phyloP scores from a whole-genome alignment of 2,329 filamentous ascomycete genomes.

The Monosporascus sp. region DNA sequence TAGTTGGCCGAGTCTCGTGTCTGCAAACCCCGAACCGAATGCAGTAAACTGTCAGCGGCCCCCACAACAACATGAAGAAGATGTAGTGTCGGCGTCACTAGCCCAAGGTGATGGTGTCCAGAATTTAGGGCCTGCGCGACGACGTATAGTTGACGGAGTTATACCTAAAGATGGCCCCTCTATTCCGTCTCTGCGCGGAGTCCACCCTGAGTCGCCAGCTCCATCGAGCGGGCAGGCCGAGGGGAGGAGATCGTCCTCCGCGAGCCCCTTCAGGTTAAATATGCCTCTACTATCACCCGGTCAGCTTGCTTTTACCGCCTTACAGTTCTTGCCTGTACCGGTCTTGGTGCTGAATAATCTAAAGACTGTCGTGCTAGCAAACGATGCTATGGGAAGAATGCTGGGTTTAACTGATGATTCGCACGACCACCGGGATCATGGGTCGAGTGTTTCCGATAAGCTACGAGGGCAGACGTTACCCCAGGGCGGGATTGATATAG shows the following conservation, averaged over 20 bases:
- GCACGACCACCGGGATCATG: conserved; percentile 33
- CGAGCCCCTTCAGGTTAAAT: conserved; percentile 31
- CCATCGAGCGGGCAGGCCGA: conserved; percentile 8
- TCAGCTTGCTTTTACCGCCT: conserved; percentile 58
- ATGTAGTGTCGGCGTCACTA: not conserved
- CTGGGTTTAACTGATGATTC: conserved; percentile 51
- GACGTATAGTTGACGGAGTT: conserved; percentile 2
- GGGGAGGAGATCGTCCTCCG: conserved; percentile 20
- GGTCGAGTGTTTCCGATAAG: conserved; percentile 47
- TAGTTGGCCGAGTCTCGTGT: conserved; percentile 6
- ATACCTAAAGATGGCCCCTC: conserved; percentile 7
- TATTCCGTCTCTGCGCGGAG: conserved; percentile 4
- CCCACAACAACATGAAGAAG: not conserved
- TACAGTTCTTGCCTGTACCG: conserved; percentile 71
- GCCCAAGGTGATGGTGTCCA: not conserved
- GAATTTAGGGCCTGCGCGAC: not conserved
- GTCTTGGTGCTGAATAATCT: conserved; percentile 61
- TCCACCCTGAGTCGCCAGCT: conserved; percentile 6
- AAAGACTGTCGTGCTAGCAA: conserved; percentile 68
- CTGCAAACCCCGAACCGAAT: conserved; percentile 8
- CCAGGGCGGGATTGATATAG: conserved; percentile 67
- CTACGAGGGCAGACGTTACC: conserved; percentile 62
- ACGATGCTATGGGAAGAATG: conserved; percentile 68
- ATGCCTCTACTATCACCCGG: conserved; percentile 45
- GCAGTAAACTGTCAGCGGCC: not conserved